Percentiles rank a stretch among this genome's conserved stretches.
Conservation (phyloP, 805 yeast genomes). For the Starmerella geochares region DNA sequence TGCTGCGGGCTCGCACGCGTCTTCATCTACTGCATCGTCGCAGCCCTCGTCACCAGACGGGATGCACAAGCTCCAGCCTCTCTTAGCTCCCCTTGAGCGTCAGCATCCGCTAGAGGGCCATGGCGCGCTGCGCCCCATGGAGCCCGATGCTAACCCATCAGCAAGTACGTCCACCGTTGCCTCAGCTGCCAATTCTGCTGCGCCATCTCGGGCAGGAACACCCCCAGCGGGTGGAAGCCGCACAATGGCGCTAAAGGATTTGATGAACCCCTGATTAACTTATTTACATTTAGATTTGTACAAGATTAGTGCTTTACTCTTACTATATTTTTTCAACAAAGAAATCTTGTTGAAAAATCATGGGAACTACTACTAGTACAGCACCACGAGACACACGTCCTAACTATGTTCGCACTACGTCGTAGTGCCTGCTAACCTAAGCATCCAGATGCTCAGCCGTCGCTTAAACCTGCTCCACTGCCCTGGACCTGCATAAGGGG, state of each 20-base stretch:
- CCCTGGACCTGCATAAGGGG: not conserved
- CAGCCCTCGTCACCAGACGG: not conserved
- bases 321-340: too few species aligned
- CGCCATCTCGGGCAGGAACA: slow-evolving; percentile 21
- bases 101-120: not conserved
- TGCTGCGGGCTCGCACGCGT: not conserved
- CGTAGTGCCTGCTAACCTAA: not conserved
- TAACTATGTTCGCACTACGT: too few species aligned
- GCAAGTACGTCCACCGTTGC: slow-evolving; percentile 5
- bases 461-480: not conserved
- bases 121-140: slow-evolving; percentile 13
- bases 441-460: not conserved
- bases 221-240: slow-evolving; percentile 7
- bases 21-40: slow-evolving; percentile 1
- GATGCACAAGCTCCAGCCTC: slow-evolving; percentile 2
- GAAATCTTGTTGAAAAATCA: too few species aligned
- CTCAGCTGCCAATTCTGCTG: slow-evolving; percentile 12
- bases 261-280: slow-evolving; percentile 17
- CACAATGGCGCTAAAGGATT: slow-evolving; percentile 21
- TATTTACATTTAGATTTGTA: slow-evolving; percentile 4
- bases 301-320: not conserved
- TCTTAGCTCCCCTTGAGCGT: slow-evolving; percentile 12
- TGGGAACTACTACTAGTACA: too few species aligned
- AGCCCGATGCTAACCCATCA: slow-evolving; percentile 19
- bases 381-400: too few species aligned